Percentiles rank a stretch among this genome's conserved stretches.
Conservation (phyloP, 306 rosid genomes). For the Acacia crassicarpa region DNA sequence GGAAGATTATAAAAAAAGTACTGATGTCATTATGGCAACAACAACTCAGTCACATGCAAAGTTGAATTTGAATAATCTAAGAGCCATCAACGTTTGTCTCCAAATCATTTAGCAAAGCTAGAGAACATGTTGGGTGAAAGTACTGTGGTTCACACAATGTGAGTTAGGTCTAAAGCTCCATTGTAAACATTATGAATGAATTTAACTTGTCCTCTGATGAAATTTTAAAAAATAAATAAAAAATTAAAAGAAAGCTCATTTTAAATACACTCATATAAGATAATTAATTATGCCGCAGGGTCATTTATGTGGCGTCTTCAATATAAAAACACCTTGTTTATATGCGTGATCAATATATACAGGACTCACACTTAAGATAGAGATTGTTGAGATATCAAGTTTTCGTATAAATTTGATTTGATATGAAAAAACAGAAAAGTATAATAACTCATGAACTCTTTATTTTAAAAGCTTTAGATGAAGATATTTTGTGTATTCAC, state of each 20-base stretch:
- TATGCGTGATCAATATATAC: too few relatives aligned
- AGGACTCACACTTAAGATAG: too few relatives aligned
- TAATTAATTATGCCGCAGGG: background rate
- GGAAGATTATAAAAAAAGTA: background rate
- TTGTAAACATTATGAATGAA: background rate
- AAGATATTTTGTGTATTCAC: background rate
- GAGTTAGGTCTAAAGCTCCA: slow-evolving; percentile 12
- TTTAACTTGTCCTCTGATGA: background rate
- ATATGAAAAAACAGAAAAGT: background rate
- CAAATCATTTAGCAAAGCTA: background rate
- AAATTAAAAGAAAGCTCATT: too few relatives aligned
- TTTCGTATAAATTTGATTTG: too few relatives aligned
- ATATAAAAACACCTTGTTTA: too few relatives aligned
- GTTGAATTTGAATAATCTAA: background rate
- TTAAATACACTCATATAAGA: background rate
- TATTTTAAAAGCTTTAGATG: background rate
- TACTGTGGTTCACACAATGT: background rate
- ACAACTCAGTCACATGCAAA: background rate
- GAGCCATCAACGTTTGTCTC: background rate
- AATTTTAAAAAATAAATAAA: too few relatives aligned
- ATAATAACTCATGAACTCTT: background rate
- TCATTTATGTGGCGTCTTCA: too few relatives aligned
- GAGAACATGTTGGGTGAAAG: background rate
- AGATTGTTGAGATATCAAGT: too few relatives aligned
- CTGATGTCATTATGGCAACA: slow-evolving; percentile 5